Evolutionary conservation across 345 rosid genomes (phyloP).

Genomic region (Eucalyptus sp.): DNA sequence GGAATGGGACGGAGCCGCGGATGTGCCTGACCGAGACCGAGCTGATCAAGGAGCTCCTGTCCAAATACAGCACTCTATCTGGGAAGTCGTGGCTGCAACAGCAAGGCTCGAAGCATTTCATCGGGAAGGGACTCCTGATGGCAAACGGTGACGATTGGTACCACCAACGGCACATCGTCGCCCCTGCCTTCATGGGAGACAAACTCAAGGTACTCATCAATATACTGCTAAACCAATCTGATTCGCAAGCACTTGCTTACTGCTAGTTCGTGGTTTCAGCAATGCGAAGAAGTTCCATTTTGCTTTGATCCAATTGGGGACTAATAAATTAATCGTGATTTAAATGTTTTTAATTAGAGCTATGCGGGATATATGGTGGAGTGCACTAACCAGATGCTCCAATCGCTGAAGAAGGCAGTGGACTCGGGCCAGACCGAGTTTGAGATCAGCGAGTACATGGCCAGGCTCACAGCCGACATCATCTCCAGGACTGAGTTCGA

Average conservation of each 20-base stretch:
- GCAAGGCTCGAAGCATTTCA: constrained; percentile 79
- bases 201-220: constrained; percentile 32
- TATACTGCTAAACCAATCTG: background rate
- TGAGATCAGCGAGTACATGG: constrained; percentile 79
- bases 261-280: background rate
- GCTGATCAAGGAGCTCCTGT: constrained; percentile 59
- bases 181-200: constrained; percentile 57
- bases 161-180: constrained; percentile 51
- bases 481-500: constrained; percentile 87
- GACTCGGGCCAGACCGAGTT: constrained; percentile 45
- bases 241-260: background rate
- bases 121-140: constrained; percentile 62
- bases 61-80: constrained; percentile 54
- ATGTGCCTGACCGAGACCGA: constrained; percentile 71
- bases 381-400: constrained; percentile 52
- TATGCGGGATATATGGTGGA: constrained; percentile 82
- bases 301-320: background rate
- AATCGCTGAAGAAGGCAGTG: constrained; percentile 30
- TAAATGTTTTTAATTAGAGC: constrained; percentile 21
- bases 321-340: background rate
- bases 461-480: constrained; percentile 69
- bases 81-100: constrained; percentile 95
- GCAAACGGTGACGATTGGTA: constrained; percentile 15
- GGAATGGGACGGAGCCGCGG: constrained; percentile 91
- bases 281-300: background rate